These are phyloP conservation scores for Penicillium bovifimosum DNA, from an alignment of 495 filamentous ascomycete genomes.

Conservation along the genomic window DNA sequence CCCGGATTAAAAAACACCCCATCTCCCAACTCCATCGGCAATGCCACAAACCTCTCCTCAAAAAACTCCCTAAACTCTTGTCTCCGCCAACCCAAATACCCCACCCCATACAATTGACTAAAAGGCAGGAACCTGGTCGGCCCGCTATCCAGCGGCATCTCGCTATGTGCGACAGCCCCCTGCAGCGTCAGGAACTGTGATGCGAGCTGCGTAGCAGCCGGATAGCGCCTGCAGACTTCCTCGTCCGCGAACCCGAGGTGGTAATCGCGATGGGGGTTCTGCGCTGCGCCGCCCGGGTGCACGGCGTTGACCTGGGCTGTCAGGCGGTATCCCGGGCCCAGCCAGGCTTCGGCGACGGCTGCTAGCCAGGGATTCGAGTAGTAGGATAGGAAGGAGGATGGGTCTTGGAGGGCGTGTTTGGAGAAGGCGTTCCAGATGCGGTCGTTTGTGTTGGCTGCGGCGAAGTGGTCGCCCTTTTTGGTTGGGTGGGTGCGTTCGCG, in stretches of 20 bases:
- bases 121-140: slow-evolving; percentile 52
- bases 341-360: slow-evolving; percentile 41
- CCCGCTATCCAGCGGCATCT: slow-evolving; percentile 49
- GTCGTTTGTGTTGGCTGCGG: slow-evolving; percentile 40
- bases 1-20: slow-evolving; percentile 54
- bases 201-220: slow-evolving; percentile 38
- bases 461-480: slow-evolving; percentile 52
- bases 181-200: slow-evolving; percentile 50
- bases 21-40: slow-evolving; percentile 45
- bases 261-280: slow-evolving; percentile 51
- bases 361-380: slow-evolving; percentile 50
- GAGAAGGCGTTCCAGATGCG: slow-evolving; percentile 56
- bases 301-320: slow-evolving; percentile 55
- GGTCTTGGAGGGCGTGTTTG: slow-evolving; percentile 46
- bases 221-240: slow-evolving; percentile 31
- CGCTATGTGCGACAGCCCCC: slow-evolving; percentile 51
- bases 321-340: slow-evolving; percentile 48
- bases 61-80: slow-evolving; percentile 46
- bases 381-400: slow-evolving; percentile 44
- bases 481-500: slow-evolving; percentile 20
- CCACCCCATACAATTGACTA: slow-evolving; percentile 46
- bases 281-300: slow-evolving; percentile 45
- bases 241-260: slow-evolving; percentile 51
- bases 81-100: slow-evolving; percentile 47
- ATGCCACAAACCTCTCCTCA: slow-evolving; percentile 36